Conservation (phyloP, 2,329 filamentous ascomycete genomes). For the Cladosporium colombiae region DNA sequence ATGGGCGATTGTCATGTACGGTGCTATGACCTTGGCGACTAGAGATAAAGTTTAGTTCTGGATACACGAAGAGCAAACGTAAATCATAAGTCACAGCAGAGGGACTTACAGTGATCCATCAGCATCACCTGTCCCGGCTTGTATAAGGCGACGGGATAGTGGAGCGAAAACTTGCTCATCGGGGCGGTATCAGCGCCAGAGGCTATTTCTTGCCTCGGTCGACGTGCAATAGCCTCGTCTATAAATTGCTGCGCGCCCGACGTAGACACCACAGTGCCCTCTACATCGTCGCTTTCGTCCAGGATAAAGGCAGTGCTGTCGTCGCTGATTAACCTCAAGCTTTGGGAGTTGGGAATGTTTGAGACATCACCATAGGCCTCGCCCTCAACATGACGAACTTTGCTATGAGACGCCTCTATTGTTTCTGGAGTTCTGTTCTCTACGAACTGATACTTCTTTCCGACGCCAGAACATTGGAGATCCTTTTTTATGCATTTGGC, state of each 20-base stretch:
- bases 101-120: background rate
- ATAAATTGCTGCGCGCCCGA: background rate
- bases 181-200: background rate
- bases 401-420: background rate
- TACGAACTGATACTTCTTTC: conserved; percentile 42
- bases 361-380: background rate
- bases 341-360: no score
- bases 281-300: background rate
- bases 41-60: conserved; percentile 26
- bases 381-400: background rate
- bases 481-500: conserved; percentile 43
- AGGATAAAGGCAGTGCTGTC: background rate
- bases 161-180: background rate
- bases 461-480: conserved; percentile 44
- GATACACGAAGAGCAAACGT: background rate
- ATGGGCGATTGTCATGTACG: conserved; percentile 43
- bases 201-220: background rate
- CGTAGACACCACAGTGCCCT: background rate
- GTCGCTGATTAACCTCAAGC: background rate
- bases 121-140: conserved; percentile 9
- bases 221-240: background rate
- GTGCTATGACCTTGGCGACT: conserved; percentile 43
- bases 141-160: background rate
- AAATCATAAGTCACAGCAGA: conserved; percentile 21
- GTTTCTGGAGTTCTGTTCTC: conserved; percentile 24